Base-by-base conservation (phyloP, 768 basidiomycete species). In the Trametes cingulata region DNA sequence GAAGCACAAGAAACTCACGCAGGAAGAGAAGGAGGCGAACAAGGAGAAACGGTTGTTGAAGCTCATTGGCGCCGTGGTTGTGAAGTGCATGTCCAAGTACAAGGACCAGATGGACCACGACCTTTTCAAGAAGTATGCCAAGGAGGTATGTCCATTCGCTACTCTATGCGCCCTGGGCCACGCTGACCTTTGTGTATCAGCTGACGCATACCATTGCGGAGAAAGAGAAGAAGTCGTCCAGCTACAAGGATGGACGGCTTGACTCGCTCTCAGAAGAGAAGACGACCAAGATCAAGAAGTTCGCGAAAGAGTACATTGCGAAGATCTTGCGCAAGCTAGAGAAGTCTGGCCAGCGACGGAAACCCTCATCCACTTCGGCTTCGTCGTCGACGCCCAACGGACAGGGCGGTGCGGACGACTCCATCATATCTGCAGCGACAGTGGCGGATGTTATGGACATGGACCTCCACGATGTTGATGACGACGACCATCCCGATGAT, bases 61-160 rank as follows among this genome's bases (percentile, higher is more conserved):
- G 71, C 80, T 98, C 36, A 85, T 98, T 17, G 91, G 93, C 7
- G 85, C 86, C 1, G 86, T 96, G 6, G 96, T 99, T 40, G 96
- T 99, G 39, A 90, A 87, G 73, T 86, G 81, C 58, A 95, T 98
- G 94, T 90, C 87, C 58, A 97, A 95, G 77, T 87, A 98, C 69
- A 80, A 85, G 51, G 80, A 86, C 54, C 76, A 85, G 45, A 82
- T 97, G 72, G 83, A 86, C 56, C 82, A 83, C 50, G 94, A 97
- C 7, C 72, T 79, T 53, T 98, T 98, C 83, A 99, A 99, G 80
- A 87, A 88, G 70, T 86, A 97, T 70, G 97, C 97, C 2, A 93
- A 94, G 71, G 93, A 98, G 84, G 96, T 93, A 62, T 61, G 82
- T 69, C 41, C 12, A n/a, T 3, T 51, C 27, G 3, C 29, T 54